These are phyloP conservation scores for Rhizophagus prolifer DNA, from an alignment of 192 early-diverging fungal genomes.

Conservation along the genomic window DNA sequence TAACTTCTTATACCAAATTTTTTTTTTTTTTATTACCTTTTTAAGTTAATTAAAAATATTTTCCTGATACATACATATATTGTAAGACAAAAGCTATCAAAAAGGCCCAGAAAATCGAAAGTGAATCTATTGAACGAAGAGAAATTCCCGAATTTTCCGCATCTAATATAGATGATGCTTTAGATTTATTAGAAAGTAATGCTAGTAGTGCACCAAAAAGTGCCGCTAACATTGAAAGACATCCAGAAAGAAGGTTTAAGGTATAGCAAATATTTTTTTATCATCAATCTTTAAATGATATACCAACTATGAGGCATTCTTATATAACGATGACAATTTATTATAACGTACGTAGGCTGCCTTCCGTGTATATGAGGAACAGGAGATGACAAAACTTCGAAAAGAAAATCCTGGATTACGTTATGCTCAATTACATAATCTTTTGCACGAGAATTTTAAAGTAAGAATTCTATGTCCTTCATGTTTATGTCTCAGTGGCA, in stretches of 20 bases:
- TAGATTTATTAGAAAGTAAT: conserved; percentile 60
- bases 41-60: too few species aligned
- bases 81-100: conserved; percentile 63
- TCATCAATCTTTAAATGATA: too few species aligned
- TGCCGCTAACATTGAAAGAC: conserved; percentile 70
- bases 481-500: too few species aligned
- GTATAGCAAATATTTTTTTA: too few species aligned
- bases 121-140: conserved; percentile 42
- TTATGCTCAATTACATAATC: conserved; percentile 72
- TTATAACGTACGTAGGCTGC: conserved; percentile 49
- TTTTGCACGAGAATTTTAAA: conserved; percentile 77
- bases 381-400: conserved; percentile 72
- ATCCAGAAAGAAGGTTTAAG: conserved; percentile 86
- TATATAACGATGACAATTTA: neutral
- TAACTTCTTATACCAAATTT: too few species aligned
- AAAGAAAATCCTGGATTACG: conserved; percentile 79
- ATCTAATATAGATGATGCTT: conserved; percentile 81
- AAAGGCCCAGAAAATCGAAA: conserved; percentile 51
- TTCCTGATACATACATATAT: neutral
- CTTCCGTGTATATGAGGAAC: conserved; percentile 66
- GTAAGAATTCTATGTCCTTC: too few species aligned
- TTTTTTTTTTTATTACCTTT: too few species aligned
- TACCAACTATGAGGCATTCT: too few species aligned
- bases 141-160: conserved; percentile 73
- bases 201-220: conserved; percentile 26